Conservation (phyloP, 257 asterid species). For the Paulownia fortunei region DNA sequence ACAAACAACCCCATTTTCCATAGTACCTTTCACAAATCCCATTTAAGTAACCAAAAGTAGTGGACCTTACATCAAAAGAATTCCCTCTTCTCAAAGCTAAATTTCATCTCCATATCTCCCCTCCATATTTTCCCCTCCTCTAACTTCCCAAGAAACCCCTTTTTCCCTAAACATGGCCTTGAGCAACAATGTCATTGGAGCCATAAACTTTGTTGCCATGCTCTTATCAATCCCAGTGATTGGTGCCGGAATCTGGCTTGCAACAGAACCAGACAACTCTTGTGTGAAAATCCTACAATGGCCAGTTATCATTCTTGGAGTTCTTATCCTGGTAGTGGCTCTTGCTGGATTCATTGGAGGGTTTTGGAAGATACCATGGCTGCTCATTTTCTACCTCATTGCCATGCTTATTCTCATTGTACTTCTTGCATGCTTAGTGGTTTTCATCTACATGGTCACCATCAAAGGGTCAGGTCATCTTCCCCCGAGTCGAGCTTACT, state of each 20-base stretch:
- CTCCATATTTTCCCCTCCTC: constrained; percentile 9
- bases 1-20: constrained; percentile 5
- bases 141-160: neutral
- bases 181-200: constrained; percentile 75
- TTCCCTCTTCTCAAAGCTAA: constrained; percentile 5
- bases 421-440: constrained; percentile 70
- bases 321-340: constrained; percentile 59
- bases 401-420: constrained; percentile 78
- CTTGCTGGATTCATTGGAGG: constrained; percentile 82
- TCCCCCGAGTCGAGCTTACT: constrained; percentile 74
- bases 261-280: constrained; percentile 72
- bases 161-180: constrained; percentile 57
- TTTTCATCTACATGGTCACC: constrained; percentile 75
- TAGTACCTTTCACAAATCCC: constrained; percentile 34
- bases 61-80: constrained; percentile 11
- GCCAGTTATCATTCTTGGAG: constrained; percentile 83
- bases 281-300: constrained; percentile 77
- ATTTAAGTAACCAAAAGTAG: constrained; percentile 30
- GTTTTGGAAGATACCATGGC: constrained; percentile 72
- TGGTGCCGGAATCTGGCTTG: constrained; percentile 88
- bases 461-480: constrained; percentile 70
- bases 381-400: constrained; percentile 65
- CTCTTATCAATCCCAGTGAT: constrained; percentile 80
- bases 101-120: neutral
- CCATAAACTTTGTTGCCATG: constrained; percentile 73